Evolutionary conservation across 139 green algal genomes (phyloP), one percentile per base, ranked within the genome.

Genomic region (Closterium sp.): DNA sequence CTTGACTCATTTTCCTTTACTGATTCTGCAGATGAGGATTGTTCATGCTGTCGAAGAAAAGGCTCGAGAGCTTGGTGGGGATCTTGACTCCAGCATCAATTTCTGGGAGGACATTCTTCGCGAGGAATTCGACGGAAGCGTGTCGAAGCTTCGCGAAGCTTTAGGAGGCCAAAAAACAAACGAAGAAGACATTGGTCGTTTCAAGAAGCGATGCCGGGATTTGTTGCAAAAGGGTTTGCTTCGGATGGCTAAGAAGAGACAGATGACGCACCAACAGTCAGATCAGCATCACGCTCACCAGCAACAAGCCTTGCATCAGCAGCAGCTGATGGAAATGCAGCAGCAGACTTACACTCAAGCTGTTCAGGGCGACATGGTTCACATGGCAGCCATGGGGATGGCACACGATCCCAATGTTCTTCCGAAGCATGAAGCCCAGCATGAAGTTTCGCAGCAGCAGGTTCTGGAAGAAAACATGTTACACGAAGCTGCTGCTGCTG

Each of bases 61-160:
- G 87, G 32, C 32, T 30, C 31, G 30, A 6, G 87, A 89, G 87
- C 87, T 89, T n/a, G 87, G 87, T 42, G 87, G 87, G 24, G 87
- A 89, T 31, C 29, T 89, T 21, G 87, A 89, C 24, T n/a, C 87
- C 27, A 62, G 31, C 27, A 89, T 89, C 28, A 28, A 89, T 17
- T 89, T 89, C 87, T 89, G 87, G 87, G 87, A 89, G 31, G 87
- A 89, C 31, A 89, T 89, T 62, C 32, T 89, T 17, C 31, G 32
- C 11, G 32, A 62, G 31, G 87, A 89, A 28, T 89, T 89, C 24
- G 87, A 89, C 31, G 87, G 87, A 30, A 89, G 87, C 24, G 32
- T 89, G 9, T 89, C 87, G 32, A 89, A 89, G 87, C 87, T 89
- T 30, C 87, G 87, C 87, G 87, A 89, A 31, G 87, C 87, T n/a